Evolutionary conservation across 148 eudicot genomes (phyloP), one percentile per base, ranked within the genome.

Genomic region (Simmondsia chinensis): DNA sequence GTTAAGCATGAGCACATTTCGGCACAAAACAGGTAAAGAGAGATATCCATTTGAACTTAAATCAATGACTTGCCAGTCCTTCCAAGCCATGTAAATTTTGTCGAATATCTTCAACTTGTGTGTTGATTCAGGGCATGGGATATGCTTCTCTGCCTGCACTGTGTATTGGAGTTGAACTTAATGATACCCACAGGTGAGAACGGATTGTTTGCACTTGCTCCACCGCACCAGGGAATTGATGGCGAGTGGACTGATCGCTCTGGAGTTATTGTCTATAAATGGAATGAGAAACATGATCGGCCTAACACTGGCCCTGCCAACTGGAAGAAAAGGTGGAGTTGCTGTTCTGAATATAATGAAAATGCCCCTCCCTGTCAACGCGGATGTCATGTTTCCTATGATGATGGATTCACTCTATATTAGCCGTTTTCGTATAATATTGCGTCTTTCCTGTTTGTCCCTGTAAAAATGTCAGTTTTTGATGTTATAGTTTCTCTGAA

Each of bases 301-400:
- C 83, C 83, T n/a, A 80, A 80, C 54, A 69, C 87, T 1, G 87
- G 80, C 48, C 54, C 57, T 22, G 25, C 52, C 2, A 80, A 76
- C 66, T 77, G 80, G 83, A 81, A 73, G 51, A 67, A 57, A 63
- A 67, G 89, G 54, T 80, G 88, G 88, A 80, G 83, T 46, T 80
- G 89, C 25, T 81, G 80, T 25, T 65, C 75, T n/a, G 88, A 80
- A 67, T 62, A 77, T 27, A 69, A 46, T 48, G 75, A 77, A 52
- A 71, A 64, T 22, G 83, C 83, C 8, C 65, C 77, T 11, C 83
- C 80, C 25, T 80, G 83, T 57, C 66, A 56, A n/a, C 57, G 34
- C 28, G 87, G 87, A 36, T 72, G 79, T 72, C 88, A 80, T 54
- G 83, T 80, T 14, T 75, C 82, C 0, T 80, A 80, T 39, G 79